These are phyloP conservation scores for Thermoascus crustaceus DNA, from an alignment of 2,329 filamentous ascomycete species.

Conservation along the genomic window DNA sequence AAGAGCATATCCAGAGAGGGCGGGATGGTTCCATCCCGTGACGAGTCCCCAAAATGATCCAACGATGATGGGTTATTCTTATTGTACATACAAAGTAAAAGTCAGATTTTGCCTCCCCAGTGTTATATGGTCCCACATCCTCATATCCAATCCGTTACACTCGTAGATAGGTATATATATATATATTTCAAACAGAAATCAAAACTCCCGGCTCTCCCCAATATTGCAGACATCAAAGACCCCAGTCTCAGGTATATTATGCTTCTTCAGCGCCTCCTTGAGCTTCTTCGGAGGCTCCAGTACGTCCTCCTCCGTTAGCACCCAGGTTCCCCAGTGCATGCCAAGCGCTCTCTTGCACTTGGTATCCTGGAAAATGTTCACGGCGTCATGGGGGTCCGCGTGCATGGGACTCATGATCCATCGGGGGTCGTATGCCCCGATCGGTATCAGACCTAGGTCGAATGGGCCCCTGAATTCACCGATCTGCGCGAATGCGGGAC, in stretches of 20 bases:
- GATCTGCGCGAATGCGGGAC: slow-evolving; percentile 79
- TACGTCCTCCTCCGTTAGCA: slow-evolving; percentile 75
- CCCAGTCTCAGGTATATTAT: slow-evolving; percentile 60
- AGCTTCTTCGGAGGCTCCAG: slow-evolving; percentile 70
- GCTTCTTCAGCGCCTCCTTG: slow-evolving; percentile 60
- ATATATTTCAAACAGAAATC: too few species aligned
- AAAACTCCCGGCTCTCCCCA: slow-evolving; percentile 73
- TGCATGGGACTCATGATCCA: slow-evolving; percentile 73
- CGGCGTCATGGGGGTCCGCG: slow-evolving; percentile 75
- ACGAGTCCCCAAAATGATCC: too few species aligned
- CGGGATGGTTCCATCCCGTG: too few species aligned
- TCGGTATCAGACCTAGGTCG: slow-evolving; percentile 85
- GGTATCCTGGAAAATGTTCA: slow-evolving; percentile 83
- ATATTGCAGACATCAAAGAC: slow-evolving; percentile 78
- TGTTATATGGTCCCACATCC: too few species aligned
- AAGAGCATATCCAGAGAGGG: too few species aligned
- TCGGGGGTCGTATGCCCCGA: slow-evolving; percentile 67
- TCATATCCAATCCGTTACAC: too few species aligned
- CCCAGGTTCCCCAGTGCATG: slow-evolving; percentile 91
- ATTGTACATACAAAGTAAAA: too few species aligned
- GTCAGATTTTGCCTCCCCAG: too few species aligned
- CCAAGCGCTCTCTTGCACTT: slow-evolving; percentile 68
- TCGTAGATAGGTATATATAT: too few species aligned
- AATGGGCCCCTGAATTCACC: slow-evolving; percentile 75
- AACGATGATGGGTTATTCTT: too few species aligned